These are phyloP conservation scores for Croton setiger DNA, from an alignment of 441 rosid genomes.

Conservation along the genomic window DNA sequence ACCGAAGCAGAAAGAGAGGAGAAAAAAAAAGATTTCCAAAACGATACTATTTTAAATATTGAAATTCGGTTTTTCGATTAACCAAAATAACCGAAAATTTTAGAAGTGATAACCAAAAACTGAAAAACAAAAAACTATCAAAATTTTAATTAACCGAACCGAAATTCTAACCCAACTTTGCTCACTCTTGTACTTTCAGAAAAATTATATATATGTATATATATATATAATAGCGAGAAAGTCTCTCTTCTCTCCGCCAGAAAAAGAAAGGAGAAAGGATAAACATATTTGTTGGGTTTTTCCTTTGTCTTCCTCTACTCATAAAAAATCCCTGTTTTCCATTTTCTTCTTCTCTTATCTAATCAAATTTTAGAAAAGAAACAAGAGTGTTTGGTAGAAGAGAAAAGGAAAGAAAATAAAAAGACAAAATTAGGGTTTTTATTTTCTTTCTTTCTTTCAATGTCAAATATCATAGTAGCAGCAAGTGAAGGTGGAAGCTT, in stretches of 20 bases:
- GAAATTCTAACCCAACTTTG: too few species aligned
- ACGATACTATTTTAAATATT: too few species aligned
- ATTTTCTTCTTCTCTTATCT: slow-evolving; percentile 9
- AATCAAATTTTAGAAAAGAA: slow-evolving; percentile 19
- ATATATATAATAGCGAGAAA: background rate
- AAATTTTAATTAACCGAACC: too few species aligned
- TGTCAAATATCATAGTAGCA: slow-evolving; percentile 46
- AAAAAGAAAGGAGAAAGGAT: slow-evolving; percentile 43
- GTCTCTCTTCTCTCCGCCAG: slow-evolving; percentile 20
- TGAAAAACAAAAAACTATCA: too few species aligned
- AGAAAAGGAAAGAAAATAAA: slow-evolving; percentile 12
- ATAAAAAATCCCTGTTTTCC: slow-evolving; percentile 23
- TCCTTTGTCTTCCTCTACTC: slow-evolving; percentile 29
- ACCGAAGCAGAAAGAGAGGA: too few species aligned
- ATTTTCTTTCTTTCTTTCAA: slow-evolving; percentile 16
- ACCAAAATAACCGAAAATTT: too few species aligned
- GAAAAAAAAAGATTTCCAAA: too few species aligned
- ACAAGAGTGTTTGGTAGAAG: slow-evolving; percentile 30
- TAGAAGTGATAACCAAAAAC: too few species aligned
- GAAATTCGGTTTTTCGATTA: too few species aligned
- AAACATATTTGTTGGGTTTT: slow-evolving; percentile 29
- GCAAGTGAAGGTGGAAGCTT: slow-evolving; percentile 31
- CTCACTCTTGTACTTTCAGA: too few species aligned
- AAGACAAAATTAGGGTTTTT: background rate
- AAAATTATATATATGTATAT: too few species aligned